phyloP scores from a whole-genome alignment of 2,329 filamentous ascomycete genomes.

The Botrytis pseudocinerea region DNA sequence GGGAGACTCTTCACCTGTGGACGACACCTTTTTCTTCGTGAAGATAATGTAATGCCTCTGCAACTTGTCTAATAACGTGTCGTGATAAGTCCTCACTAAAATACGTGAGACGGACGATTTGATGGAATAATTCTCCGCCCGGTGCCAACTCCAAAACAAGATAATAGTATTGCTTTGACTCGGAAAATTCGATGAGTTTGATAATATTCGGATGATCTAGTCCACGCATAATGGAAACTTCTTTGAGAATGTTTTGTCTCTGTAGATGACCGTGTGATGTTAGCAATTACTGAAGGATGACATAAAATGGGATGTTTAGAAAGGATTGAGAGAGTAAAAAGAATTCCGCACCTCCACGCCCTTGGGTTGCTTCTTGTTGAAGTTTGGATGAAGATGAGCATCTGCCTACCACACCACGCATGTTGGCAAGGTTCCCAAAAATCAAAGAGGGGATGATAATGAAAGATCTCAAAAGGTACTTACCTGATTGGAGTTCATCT shows the following conservation, averaged over 20 bases:
- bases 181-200: constrained; percentile 88
- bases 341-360: constrained; percentile 85
- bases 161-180: constrained; percentile 94
- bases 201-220: constrained; percentile 96
- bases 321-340: constrained; percentile 38
- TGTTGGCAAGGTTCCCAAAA: constrained; percentile 54
- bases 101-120: constrained; percentile 96
- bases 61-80: constrained; percentile 93
- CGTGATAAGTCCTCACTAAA: constrained; percentile 95
- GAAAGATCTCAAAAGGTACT: constrained; percentile 49
- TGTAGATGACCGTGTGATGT: constrained; percentile 44
- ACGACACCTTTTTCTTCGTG: constrained; percentile 95
- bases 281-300: constrained; percentile 14
- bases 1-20: constrained; percentile 70
- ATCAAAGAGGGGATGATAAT: constrained; percentile 36
- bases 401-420: constrained; percentile 68
- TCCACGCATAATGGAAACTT: constrained; percentile 98
- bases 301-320: not conserved
- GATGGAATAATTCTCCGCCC: constrained; percentile 95
- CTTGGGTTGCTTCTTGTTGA: constrained; percentile 92
- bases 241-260: constrained; percentile 97
- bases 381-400: constrained; percentile 91
- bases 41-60: constrained; percentile 88
- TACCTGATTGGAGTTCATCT: constrained; percentile 99
- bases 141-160: constrained; percentile 94